Evolutionary conservation across 768 basidiomycete genomes (phyloP), one percentile per base, ranked within the genome.

Genomic region (Holtermanniella nyarrowii): DNA sequence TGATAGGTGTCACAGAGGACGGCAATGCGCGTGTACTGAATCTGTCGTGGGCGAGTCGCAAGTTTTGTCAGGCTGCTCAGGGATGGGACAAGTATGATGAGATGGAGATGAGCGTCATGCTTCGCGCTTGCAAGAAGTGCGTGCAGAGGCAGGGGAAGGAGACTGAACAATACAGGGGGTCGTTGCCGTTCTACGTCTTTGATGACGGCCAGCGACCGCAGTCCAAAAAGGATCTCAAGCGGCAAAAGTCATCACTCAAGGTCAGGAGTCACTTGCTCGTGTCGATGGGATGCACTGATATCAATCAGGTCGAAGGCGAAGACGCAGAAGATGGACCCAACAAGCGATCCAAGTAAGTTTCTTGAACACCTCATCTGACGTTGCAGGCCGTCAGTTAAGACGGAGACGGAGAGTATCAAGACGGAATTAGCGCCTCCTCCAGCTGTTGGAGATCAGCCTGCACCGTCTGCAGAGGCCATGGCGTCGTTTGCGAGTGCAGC

Each of bases 81-180:
- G 75, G 80, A 75, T 97, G 95, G 90, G 93, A 97, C 66, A 84
- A 86, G 67, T 97, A 84, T 60, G 86, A 97, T 54, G 85, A 88
- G 60, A 76, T 80, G 13, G 82, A 80, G 49, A 99, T 99, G 95
- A 89, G 90, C 20, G 85, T 99, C 55, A 80, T 87, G 45, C 84
- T 99, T 24, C 82, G 88, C 45, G 85, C 97, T 68, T 88, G 96
- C 66, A 95, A 82, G 77, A 83, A 82, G 91, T 89, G 54, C 5
- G 16, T 11, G 24, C 20, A 51, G 10, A 18, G 21, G 11, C 26
- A 3, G 1, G 14, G 14, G 26, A 39, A 18, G 11, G 21, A 31
- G n/a, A 14, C 21, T 11, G n/a, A 26, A 25, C 16, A 10, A 22
- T 43, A 10, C 48, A 66, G 65, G 44, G 56, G 62, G 21, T 59